Base-by-base conservation (phyloP, 1,284 basidiomycete genomes). In the Coniferiporia sulphurascens region DNA sequence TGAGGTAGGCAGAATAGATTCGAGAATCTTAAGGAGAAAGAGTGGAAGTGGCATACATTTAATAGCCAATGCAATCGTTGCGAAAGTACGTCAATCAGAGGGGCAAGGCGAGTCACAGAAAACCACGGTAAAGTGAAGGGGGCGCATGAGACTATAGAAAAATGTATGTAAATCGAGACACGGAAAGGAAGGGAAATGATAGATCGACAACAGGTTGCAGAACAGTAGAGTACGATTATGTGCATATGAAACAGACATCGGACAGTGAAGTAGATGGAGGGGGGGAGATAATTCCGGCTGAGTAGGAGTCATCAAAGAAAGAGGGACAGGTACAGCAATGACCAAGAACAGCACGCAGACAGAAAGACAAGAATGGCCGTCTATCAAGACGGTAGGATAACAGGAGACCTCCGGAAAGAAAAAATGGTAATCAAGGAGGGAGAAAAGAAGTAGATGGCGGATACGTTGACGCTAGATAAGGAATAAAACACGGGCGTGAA, bases 401-500 rank as follows among this genome's bases (percentile, higher is more conserved):
- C 27, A 27, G 27, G 3, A 5, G 27, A 27, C 5, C 27, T 27
- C 5, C 27, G 27, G 27, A 27, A 27, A 27, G 27, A 5, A 27
- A 27, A 27, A 27, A 27, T 27, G 27, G 27, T 5, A 27, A 27
- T 48, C 43, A 34, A 52, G 35, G 21, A 50, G 52, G 51, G 41
- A 13, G 48, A 22, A 53, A n/a, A 54, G 52, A 53, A 53, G 50
- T 32, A 58, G 27, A 54, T 32, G 41, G 15, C 22, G 21, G 35
- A 38, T 17, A 54, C 17, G 22, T 17, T 49, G 35, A 43, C 49
- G 54, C 58, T 56, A 56, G 54, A 60, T 60, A 52, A 48, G 52
- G 45, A 61, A 61, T 54, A 61, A 55, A 48, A 61, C 56, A 57
- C 32, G 27, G 27, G 27, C 27, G 27, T 27, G 27, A 57, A n/a